A percentile compares a stretch with the other conserved stretches of the same genome.
Evolutionary conservation across 2,329 filamentous ascomycete species (phyloP).

Genomic region (Penicillium hesseltinei): DNA sequence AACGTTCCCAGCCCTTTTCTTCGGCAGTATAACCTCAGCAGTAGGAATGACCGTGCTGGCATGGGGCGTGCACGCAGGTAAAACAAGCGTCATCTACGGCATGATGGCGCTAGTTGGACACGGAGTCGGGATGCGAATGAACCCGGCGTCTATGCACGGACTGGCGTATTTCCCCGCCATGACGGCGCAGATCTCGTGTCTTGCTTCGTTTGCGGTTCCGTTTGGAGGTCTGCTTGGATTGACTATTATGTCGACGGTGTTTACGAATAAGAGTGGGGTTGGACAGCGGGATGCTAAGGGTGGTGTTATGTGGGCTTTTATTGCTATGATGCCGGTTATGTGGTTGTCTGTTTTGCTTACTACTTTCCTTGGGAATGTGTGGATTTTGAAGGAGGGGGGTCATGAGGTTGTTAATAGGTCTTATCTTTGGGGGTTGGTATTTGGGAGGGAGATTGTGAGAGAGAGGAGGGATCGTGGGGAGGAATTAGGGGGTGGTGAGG

Average conservation of each 20-base stretch:
- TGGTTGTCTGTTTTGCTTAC: constrained; percentile 47
- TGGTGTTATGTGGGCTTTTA: constrained; percentile 65
- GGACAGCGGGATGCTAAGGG: background rate
- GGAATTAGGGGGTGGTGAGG: background rate
- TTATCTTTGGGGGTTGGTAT: background rate
- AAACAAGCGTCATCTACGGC: constrained; percentile 56
- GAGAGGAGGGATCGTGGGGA: background rate
- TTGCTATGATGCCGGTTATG: constrained; percentile 61
- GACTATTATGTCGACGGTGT: constrained; percentile 3
- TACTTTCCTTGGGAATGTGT: constrained; percentile 53
- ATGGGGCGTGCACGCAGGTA: constrained; percentile 7
- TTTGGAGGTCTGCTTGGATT: background rate
- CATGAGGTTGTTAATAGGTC: constrained; percentile 27
- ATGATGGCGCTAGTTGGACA: constrained; percentile 65
- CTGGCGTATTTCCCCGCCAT: background rate
- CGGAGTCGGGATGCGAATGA: constrained; percentile 64
- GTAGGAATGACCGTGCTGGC: background rate
- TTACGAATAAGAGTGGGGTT: background rate
- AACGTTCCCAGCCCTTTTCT: background rate
- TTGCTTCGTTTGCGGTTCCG: background rate
- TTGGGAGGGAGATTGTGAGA: background rate
- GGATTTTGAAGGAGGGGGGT: constrained; percentile 38
- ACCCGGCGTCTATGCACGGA: constrained; percentile 60
- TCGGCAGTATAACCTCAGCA: background rate
- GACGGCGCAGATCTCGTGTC: background rate